Evolutionary conservation across 345 rosid species (phyloP).

Genomic region (Populus alba): DNA sequence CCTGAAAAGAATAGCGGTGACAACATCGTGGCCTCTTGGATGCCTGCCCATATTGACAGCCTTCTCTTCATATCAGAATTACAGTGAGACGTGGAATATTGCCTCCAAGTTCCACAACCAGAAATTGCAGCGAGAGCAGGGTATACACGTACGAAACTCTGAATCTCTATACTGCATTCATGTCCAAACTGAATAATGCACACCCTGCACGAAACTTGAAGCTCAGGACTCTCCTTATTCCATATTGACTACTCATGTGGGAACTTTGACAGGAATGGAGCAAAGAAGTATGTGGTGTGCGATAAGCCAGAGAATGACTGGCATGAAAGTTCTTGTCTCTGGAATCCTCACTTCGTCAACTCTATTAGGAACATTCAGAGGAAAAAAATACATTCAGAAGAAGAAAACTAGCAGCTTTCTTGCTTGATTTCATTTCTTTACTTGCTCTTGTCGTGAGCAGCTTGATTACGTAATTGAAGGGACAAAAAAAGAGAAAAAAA

Average conservation of each 20-base stretch:
- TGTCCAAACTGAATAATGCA: slow-evolving; percentile 28
- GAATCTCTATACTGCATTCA: slow-evolving; percentile 34
- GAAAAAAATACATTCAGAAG: background rate
- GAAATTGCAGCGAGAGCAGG: slow-evolving; percentile 4
- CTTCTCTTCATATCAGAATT: slow-evolving; percentile 22
- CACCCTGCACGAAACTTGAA: slow-evolving; percentile 4
- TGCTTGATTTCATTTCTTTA: too few relatives aligned
- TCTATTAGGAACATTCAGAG: background rate
- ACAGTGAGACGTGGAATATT: slow-evolving; percentile 24
- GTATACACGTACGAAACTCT: slow-evolving; percentile 10
- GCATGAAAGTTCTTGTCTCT: slow-evolving; percentile 23
- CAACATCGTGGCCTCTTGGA: slow-evolving; percentile 25
- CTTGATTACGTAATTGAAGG: too few relatives aligned
- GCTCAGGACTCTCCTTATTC: slow-evolving; percentile 24
- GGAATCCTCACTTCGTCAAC: slow-evolving; percentile 20
- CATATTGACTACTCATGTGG: slow-evolving; percentile 48
- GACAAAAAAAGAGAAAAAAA: background rate
- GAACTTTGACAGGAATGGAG: slow-evolving; percentile 30
- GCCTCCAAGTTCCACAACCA: slow-evolving; percentile 32
- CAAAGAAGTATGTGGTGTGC: slow-evolving; percentile 37
- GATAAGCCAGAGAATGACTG: slow-evolving; percentile 45
- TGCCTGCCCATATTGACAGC: slow-evolving; percentile 34
- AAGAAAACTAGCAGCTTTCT: too few relatives aligned
- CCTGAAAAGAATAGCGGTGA: slow-evolving; percentile 30
- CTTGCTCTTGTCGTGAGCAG: too few relatives aligned